Percentiles rank a stretch among this genome's conserved stretches.
Conservation (phyloP, 1,284 basidiomycete genomes). For the Trichosporon faecale region DNA sequence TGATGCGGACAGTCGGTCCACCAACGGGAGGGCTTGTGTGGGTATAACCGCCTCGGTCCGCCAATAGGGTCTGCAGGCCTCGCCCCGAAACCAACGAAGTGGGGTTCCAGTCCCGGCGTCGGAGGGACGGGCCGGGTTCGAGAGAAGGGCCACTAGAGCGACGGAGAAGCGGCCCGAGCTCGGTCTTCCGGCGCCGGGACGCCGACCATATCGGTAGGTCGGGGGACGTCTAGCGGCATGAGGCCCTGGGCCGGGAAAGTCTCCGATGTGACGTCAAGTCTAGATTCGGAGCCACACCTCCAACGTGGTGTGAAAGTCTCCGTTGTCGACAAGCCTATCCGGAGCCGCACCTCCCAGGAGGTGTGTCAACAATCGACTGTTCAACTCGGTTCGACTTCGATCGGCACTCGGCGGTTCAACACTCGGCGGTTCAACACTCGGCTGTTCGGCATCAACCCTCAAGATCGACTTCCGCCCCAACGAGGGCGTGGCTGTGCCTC, state of each 20-base stretch:
- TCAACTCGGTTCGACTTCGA: neutral
- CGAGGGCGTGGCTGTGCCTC: neutral
- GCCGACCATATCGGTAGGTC: slow-evolving; percentile 5
- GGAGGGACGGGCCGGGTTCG: neutral
- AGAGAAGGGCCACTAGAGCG: neutral
- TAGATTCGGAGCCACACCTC: neutral
- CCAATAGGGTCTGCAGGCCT: neutral
- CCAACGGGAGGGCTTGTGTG: too few relatives aligned
- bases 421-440: too few relatives aligned
- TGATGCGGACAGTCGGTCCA: too few relatives aligned
- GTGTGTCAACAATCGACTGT: neutral
- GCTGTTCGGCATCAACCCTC: too few relatives aligned
- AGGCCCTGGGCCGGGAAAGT: neutral
- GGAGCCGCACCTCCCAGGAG: neutral
- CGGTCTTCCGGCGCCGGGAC: neutral
- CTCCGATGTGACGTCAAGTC: neutral
- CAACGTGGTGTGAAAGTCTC: neutral
- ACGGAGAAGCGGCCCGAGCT: neutral
- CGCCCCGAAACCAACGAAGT: neutral
- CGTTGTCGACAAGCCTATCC: neutral
- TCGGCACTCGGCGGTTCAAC: neutral
- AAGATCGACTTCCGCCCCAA: too few relatives aligned
- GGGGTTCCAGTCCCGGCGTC: neutral
- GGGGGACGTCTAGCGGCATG: neutral
- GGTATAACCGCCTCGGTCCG: neutral